Base-by-base conservation (phyloP, 2,329 filamentous ascomycete species). In the Monosporascus ibericus region DNA sequence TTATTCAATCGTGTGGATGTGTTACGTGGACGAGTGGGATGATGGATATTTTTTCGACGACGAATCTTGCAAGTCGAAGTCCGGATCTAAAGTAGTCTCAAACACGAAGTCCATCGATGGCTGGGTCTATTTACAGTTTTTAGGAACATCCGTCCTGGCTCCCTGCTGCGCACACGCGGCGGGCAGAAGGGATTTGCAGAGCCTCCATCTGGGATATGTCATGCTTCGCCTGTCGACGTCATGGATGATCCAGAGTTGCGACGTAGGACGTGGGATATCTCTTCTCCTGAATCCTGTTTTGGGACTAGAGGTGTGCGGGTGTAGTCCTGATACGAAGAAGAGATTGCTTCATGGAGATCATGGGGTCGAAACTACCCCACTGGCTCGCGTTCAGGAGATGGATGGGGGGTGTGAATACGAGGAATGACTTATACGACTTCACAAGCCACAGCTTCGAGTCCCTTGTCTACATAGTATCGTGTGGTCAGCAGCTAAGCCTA, bases 41-140 rank as follows among this genome's bases (percentile, higher is more conserved):
- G 27, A 22, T 47, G 27, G 30, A 36, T 24, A 24, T 24, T 24
- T 14, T 14, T 34, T 34, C 27, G 9, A 34, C 9, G 9, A 14
- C 11, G 30, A 14, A 5, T 34, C 27, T 34, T 14, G 14, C 11
- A 34, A 34, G 30, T 34, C 30, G 30, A 34, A 34, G 11, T 34
- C 30, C 14, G 30, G 27, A 25, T 30, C 44, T 27, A 44, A 7
- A 47, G 36, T 7, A 51, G 36, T 14, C 15, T 14, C 42, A 24
- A 22, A 22, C 7, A 18, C 15, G 17, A 38, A 30, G 30, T 47
- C 30, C 11, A 34, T 48, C 24, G 36, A 20, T 47, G 42, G 50
- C 34, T n/a, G 20, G n/a, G 9, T 47, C 48, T 55, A 56, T 60
- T 54, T 59, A 61, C 56, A 59, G 59, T 57, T 47, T 24, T 36